phyloP scores from a whole-genome alignment of 116 monocot genomes.

The Cymodocea nodosa region DNA sequence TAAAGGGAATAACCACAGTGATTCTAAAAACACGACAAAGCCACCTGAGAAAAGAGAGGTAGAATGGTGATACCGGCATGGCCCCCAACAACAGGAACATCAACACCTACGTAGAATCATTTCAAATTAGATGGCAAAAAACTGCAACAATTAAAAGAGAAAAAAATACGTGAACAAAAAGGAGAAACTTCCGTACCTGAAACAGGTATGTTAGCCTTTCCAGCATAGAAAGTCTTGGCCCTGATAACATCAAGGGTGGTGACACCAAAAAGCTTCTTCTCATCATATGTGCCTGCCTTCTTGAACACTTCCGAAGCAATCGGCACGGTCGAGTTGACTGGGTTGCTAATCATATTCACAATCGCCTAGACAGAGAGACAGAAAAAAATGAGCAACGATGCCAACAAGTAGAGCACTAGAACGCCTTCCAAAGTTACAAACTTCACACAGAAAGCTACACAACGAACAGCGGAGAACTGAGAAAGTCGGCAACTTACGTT shows the following conservation, averaged over 20 bases:
- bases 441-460: neutral
- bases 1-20: neutral
- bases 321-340: conserved; percentile 96
- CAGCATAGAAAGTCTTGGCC: conserved; percentile 96
- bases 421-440: neutral
- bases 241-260: conserved; percentile 91
- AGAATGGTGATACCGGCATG: conserved; percentile 95
- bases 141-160: neutral
- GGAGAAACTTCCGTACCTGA: conserved; percentile 22
- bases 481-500: conserved; percentile 25
- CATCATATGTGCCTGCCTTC: conserved; percentile 81
- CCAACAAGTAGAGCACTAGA: too few species aligned
- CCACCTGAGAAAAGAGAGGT: conserved; percentile 93
- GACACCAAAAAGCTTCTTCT: conserved; percentile 89
- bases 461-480: too few species aligned
- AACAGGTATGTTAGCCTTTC: conserved; percentile 66
- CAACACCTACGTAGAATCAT: conserved; percentile 42
- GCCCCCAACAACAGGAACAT: conserved; percentile 95
- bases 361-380: conserved; percentile 37
- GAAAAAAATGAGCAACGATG: neutral
- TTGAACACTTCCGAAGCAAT: conserved; percentile 96
- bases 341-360: conserved; percentile 98
- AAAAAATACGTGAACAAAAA: neutral
- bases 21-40: neutral
- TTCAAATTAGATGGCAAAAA: neutral